Conservation (phyloP, 345 rosid species). For the Salix exigua region DNA sequence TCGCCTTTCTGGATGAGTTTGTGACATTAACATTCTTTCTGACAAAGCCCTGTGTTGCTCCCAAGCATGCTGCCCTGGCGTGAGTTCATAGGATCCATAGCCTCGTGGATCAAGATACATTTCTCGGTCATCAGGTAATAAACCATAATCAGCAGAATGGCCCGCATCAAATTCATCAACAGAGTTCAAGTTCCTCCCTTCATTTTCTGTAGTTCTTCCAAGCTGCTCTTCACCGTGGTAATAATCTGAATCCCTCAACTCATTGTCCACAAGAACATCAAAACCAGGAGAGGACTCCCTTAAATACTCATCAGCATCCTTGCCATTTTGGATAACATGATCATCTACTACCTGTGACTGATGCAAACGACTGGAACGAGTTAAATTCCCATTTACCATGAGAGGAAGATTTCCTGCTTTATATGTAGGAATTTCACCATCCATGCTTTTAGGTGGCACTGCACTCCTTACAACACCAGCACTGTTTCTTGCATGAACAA, state of each 20-base stretch:
- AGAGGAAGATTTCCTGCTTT: conserved; percentile 29
- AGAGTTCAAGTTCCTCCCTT: conserved; percentile 49
- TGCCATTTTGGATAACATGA: conserved; percentile 46
- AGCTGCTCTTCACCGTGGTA: conserved; percentile 69
- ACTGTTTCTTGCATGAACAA: conserved; percentile 30
- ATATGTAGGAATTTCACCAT: conserved; percentile 43
- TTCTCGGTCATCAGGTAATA: conserved; percentile 48
- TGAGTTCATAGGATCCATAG: conserved; percentile 47
- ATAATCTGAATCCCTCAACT: conserved; percentile 59
- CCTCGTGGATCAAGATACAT: conserved; percentile 35
- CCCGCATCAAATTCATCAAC: conserved; percentile 52
- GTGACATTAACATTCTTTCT: conserved; percentile 41
- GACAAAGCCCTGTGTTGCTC: conserved; percentile 49
- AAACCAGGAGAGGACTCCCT: conserved; percentile 94
- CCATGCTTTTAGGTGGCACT: conserved; percentile 22
- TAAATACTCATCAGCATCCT: conserved; percentile 60
- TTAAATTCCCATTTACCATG: conserved; percentile 34
- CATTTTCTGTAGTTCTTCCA: conserved; percentile 48
- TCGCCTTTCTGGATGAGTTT: conserved; percentile 50
- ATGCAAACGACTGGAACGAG: conserved; percentile 40
- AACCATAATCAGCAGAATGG: conserved; percentile 41
- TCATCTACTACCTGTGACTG: conserved; percentile 49
- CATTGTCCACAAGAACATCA: conserved; percentile 96
- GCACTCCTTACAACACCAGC: conserved; percentile 32
- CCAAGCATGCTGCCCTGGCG: conserved; percentile 57